These are phyloP conservation scores for Paradendryphiella salina DNA, from an alignment of 2,329 filamentous ascomycete species.

Conservation along the genomic window DNA sequence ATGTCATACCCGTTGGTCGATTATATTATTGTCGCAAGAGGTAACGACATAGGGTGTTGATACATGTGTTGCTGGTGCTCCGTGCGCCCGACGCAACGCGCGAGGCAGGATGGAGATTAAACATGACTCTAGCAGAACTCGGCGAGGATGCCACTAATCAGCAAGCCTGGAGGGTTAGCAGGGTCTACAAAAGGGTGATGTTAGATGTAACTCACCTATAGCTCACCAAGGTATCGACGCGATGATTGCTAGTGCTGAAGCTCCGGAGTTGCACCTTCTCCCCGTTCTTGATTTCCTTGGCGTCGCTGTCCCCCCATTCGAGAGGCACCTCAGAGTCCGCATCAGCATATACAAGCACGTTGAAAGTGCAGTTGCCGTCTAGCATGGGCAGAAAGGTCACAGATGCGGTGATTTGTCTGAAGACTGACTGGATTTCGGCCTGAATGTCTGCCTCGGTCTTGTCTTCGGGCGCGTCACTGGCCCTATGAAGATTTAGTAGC, in stretches of 20 bases:
- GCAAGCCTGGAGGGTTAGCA: constrained; percentile 29
- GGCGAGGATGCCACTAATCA: constrained; percentile 17
- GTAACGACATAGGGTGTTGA: neutral
- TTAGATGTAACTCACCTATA: constrained; percentile 62
- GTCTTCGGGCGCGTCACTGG: constrained; percentile 53
- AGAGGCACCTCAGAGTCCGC: constrained; percentile 95
- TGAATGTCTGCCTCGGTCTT: constrained; percentile 96
- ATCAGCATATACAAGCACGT: constrained; percentile 96
- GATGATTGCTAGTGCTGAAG: constrained; percentile 93
- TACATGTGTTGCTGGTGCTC: neutral
- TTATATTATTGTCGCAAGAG: neutral
- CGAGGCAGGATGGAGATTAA: neutral
- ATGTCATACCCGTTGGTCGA: neutral
- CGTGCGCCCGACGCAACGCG: neutral
- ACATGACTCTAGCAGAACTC: neutral
- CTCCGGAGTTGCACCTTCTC: constrained; percentile 95
- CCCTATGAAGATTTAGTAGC: constrained; percentile 31
- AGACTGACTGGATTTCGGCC: constrained; percentile 91
- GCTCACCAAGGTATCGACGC: constrained; percentile 93
- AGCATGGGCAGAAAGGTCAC: constrained; percentile 96
- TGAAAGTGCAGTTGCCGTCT: constrained; percentile 95
- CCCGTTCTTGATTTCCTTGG: constrained; percentile 91
- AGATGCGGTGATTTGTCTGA: constrained; percentile 95
- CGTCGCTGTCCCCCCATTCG: constrained; percentile 98
- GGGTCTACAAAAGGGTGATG: neutral